Base-by-base conservation (phyloP, 208 protist species). In the Plasmodiophora brassicae region DNA sequence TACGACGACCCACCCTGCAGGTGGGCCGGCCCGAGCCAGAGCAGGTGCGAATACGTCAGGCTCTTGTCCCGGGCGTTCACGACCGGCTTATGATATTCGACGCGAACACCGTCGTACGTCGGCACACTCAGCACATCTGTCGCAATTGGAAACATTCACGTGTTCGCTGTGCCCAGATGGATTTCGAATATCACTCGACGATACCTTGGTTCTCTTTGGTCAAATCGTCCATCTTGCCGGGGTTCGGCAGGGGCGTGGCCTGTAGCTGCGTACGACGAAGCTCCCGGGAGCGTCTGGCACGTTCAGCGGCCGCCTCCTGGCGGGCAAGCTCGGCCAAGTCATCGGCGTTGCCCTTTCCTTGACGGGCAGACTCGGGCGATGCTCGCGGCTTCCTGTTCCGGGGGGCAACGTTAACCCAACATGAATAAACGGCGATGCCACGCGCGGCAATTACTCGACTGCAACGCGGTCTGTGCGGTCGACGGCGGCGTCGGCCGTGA, bases 21-120 rank as follows among this genome's bases (percentile, higher is more conserved):
- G n/a, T 78, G 65, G 32, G 5, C 10, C 20, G 65, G 65, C 10
- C 65, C 65, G 20, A 78, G n/a, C 65, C 65, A 78, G 5, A 78
- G n/a, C n/a, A 78, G 65, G 41, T 78, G 65, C 14, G 65, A 78
- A 78, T 78, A 78, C 32, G 65, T 78, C 65, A 78, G 32, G 65
- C 14, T 78, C 65, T 78, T 78, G 5, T 78, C 65, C 32, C 32
- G 32, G 20, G 65, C 20, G 5, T 78, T n/a, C n/a, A 78, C 65
- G 41, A 78, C n/a, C 5, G 65, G 65, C 65, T 78, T 78, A 32
- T 78, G 65, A 78, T 78, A 78, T 78, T 78, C 65, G n/a, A 78
- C 65, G 32, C 65, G 65, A 38, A 78, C 5, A 44, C 65, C 65
- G 41, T 78, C 65, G 41, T 78, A 78, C 32, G 65, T 78, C 5